phyloP scores from a whole-genome alignment of 75 land plant species.

The Picea glauca region DNA sequence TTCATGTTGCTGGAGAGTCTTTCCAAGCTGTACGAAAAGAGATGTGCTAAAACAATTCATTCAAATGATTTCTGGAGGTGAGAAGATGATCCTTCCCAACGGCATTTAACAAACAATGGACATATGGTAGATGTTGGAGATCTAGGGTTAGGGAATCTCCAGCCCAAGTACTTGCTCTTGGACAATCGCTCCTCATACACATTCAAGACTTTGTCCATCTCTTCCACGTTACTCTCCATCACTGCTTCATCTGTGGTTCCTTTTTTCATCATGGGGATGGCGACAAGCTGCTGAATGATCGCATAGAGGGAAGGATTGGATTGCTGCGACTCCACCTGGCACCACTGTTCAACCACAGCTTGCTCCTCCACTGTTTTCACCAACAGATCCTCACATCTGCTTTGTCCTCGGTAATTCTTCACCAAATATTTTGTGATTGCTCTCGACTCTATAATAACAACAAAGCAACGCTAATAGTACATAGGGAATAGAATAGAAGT shows the following conservation, averaged over 20 bases:
- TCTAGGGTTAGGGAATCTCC: background rate
- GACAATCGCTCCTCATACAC: constrained; percentile 41
- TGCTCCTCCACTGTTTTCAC: constrained; percentile 10
- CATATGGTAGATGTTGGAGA: no score
- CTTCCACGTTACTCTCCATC: constrained; percentile 26
- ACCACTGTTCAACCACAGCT: constrained; percentile 24
- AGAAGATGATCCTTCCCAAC: no score
- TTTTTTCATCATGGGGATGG: constrained; percentile 2
- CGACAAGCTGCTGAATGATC: constrained; percentile 17
- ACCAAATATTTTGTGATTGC: constrained; percentile 41
- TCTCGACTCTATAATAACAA: constrained; percentile 35
- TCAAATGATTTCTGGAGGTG: no score
- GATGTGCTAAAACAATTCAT: no score
- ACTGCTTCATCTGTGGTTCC: constrained; percentile 12
- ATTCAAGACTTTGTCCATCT: constrained; percentile 52
- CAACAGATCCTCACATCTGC: constrained; percentile 4
- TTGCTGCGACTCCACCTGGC: constrained; percentile 19
- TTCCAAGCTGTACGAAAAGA: no score
- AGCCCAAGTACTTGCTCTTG: constrained; percentile 35
- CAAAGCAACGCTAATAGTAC: background rate
- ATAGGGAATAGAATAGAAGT: background rate
- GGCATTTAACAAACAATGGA: no score
- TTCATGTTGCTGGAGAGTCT: no score
- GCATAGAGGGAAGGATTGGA: constrained; percentile 14
- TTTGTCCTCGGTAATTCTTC: constrained; percentile 23